Base-by-base conservation (phyloP, 495 filamentous ascomycete genomes). In the Immersiella caudata region DNA sequence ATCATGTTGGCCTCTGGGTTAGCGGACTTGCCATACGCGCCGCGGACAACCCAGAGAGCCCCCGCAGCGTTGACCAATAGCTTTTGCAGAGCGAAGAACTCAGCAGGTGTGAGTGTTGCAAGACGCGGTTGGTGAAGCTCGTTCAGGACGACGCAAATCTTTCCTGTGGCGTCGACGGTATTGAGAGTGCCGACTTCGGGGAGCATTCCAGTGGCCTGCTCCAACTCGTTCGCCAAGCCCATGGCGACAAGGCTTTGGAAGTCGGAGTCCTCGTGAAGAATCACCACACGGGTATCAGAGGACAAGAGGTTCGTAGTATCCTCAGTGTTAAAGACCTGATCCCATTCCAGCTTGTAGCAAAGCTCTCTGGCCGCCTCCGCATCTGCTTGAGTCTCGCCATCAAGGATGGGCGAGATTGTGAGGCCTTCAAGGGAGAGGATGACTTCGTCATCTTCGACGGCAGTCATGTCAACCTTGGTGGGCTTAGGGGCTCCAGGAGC, bases 281-380 rank as follows among this genome's bases (percentile, higher is more conserved):
- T 85, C 51, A 75, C 78, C n/a, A 83, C 74, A 4, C 79, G 71
- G 11, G 72, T 62, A 22, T 77, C 73, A 0, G 62, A 71, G 24
- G 74, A 29, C 2, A 72, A 29, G 0, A 62, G 66, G 14, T 66
- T 68, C 16, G 21, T 54, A 18, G 57, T 50, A n/a, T 67, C 46
- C 14, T 62, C 56, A 67, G 75, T 66, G 27, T 78, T 70, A 5
- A 80, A 72, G 20, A 82, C 79, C 0, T 78, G 83, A 67, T 86
- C 84, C 80, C 83, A 87, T 24, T 84, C 79, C 20, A 85, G 61
- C 69, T 84, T 86, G 66, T 83, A 87, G 70, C 80, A 82, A 8
- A 82, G 74, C 66, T 82, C 79, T 9, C 76, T 70, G n/a, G 74
- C 69, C 5, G 65, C 65, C 20, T 71, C 68, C 14, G 71, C 36